phyloP scores from a whole-genome alignment of 345 rosid genomes.

The Citrus unshiu region DNA sequence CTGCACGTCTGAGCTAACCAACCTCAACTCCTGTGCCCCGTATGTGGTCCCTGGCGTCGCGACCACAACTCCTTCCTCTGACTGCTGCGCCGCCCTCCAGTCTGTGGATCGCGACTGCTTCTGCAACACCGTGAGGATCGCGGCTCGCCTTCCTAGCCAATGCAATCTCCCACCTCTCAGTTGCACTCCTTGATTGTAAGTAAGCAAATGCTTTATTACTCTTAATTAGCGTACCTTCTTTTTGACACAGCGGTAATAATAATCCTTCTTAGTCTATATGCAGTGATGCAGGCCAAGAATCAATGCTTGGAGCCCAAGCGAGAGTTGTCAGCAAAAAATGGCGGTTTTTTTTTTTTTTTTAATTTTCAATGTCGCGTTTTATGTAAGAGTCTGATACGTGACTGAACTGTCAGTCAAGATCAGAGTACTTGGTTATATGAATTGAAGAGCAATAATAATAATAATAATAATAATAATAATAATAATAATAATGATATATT shows the following conservation, averaged over 20 bases:
- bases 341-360: background rate
- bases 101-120: constrained; percentile 61
- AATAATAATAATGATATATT: background rate
- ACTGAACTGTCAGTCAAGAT: background rate
- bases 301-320: background rate
- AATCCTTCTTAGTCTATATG: background rate
- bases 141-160: constrained; percentile 63
- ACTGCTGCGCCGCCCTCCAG: constrained; percentile 62
- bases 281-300: background rate
- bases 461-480: too few relatives aligned
- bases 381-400: background rate
- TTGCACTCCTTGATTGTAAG: constrained; percentile 34
- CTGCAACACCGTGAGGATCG: constrained; percentile 78
- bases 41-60: constrained; percentile 64
- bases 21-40: constrained; percentile 63
- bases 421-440: background rate
- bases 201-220: background rate
- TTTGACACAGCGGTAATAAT: background rate
- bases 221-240: background rate
- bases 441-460: background rate
- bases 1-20: constrained; percentile 54
- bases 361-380: background rate
- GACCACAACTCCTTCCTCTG: constrained; percentile 35
- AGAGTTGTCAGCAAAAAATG: background rate
- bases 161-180: constrained; percentile 63